These are phyloP conservation scores for Mediolabrus comicus DNA, from an alignment of 108 stramenopile species.

Conservation along the genomic window DNA sequence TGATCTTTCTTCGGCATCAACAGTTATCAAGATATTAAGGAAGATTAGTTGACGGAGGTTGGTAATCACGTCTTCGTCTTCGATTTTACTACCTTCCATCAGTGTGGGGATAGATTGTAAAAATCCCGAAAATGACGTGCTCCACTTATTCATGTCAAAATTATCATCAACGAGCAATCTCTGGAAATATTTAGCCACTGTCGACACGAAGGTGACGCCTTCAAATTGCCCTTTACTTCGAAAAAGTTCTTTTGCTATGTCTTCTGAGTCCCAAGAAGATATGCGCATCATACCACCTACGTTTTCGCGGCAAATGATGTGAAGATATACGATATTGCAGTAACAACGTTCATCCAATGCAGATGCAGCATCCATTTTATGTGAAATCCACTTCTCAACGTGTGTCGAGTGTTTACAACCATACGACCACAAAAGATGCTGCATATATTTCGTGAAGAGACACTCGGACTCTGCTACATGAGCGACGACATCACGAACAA, in stretches of 20 bases:
- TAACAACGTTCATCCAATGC: background rate
- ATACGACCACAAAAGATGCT: background rate
- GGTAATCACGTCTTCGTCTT: background rate
- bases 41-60: background rate
- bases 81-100: background rate
- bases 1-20: background rate
- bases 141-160: constrained; percentile 2
- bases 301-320: constrained; percentile 13
- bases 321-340: constrained; percentile 6
- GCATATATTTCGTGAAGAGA: background rate
- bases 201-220: background rate
- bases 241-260: background rate
- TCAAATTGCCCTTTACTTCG: background rate
- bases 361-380: background rate
- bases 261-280: constrained; percentile 11
- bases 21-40: background rate
- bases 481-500: background rate
- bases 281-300: constrained; percentile 11
- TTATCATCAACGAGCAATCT: background rate
- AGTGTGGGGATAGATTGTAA: constrained; percentile 1
- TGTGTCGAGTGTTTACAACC: background rate
- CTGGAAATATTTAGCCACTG: background rate
- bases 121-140: constrained; percentile 18
- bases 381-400: background rate
- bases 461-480: background rate